A percentile compares a stretch with the other conserved stretches of the same genome.
phyloP scores from a whole-genome alignment of 2,329 filamentous ascomycete species.

The Escovopsis sp. region DNA sequence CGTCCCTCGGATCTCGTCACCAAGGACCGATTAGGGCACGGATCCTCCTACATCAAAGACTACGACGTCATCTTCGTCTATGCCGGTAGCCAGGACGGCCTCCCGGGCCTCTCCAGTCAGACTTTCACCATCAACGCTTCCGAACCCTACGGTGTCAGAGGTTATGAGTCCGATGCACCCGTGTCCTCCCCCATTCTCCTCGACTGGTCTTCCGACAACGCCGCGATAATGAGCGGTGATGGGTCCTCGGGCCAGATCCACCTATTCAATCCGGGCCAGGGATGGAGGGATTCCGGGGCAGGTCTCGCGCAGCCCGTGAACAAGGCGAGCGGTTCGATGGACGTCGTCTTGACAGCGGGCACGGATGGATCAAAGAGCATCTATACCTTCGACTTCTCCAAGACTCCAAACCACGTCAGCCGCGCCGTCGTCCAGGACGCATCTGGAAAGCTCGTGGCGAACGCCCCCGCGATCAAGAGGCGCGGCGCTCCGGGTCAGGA shows the following conservation, averaged over 20 bases:
- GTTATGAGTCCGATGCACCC: slow-evolving; percentile 48
- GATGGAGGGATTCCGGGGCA: slow-evolving; percentile 55
- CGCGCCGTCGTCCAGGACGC: slow-evolving; percentile 52
- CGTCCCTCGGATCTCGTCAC: slow-evolving; percentile 34
- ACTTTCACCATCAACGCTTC: slow-evolving; percentile 60
- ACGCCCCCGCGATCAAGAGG: slow-evolving; percentile 27
- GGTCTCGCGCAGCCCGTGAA: slow-evolving; percentile 46
- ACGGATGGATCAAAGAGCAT: slow-evolving; percentile 66
- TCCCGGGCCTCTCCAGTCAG: slow-evolving; percentile 45
- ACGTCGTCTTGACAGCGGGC: slow-evolving; percentile 52
- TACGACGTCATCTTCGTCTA: slow-evolving; percentile 66
- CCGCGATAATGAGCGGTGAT: slow-evolving; percentile 60
- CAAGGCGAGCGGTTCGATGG: slow-evolving; percentile 40
- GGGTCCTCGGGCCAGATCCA: slow-evolving; percentile 49
- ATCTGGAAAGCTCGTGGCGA: slow-evolving; percentile 38
- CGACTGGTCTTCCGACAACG: slow-evolving; percentile 56
- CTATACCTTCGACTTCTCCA: slow-evolving; percentile 61
- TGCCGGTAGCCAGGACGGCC: slow-evolving; percentile 54
- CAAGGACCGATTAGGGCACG: slow-evolving; percentile 60
- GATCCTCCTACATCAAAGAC: slow-evolving; percentile 56
- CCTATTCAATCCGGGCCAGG: slow-evolving; percentile 47
- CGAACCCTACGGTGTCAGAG: slow-evolving; percentile 47
- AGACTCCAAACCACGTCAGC: slow-evolving; percentile 60
- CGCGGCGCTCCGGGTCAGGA: slow-evolving; percentile 14
- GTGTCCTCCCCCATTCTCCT: slow-evolving; percentile 57